A percentile compares a stretch with the other conserved stretches of the same genome.
Evolutionary conservation across 495 filamentous ascomycete genomes (phyloP).

Genomic region (Penicillium angulare): DNA sequence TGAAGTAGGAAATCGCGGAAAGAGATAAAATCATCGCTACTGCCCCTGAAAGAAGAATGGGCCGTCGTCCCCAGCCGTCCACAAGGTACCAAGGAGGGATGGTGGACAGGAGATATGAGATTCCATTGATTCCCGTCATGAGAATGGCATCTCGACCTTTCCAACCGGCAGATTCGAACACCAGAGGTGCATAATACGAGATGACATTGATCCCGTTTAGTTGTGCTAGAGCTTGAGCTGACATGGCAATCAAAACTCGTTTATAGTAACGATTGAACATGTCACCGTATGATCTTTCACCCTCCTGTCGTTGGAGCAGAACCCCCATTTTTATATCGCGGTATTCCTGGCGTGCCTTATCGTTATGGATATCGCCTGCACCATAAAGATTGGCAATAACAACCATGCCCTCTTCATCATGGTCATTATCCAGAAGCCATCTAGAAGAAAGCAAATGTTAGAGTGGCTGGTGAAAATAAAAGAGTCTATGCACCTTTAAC

Average conservation of each 20-base stretch:
- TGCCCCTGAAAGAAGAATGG: conserved; percentile 88
- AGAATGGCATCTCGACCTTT: conserved; percentile 82
- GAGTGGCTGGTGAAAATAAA: neutral
- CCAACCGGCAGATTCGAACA: conserved; percentile 97
- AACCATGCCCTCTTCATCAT: conserved; percentile 96
- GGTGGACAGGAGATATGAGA: conserved; percentile 87
- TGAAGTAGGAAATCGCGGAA: conserved; percentile 93
- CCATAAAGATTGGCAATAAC: conserved; percentile 98
- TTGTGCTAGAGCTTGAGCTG: conserved; percentile 91
- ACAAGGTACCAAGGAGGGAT: conserved; percentile 98
- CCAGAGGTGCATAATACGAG: conserved; percentile 94
- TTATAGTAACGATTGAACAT: conserved; percentile 94
- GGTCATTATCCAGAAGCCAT: conserved; percentile 96
- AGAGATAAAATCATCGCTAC: conserved; percentile 87
- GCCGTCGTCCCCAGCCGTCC: conserved; percentile 85
- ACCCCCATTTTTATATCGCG: conserved; percentile 99
- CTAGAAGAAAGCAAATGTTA: conserved; percentile 39
- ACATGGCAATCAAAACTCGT: conserved; percentile 98
- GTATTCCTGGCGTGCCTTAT: conserved; percentile 88
- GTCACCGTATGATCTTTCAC: conserved; percentile 84
- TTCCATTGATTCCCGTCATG: conserved; percentile 96
- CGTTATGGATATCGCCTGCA: conserved; percentile 88
- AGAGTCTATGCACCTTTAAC: neutral
- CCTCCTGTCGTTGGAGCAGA: conserved; percentile 86
- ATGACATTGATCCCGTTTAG: conserved; percentile 99